phyloP scores from a whole-genome alignment of 1,139 yeast species.

The Diutina pseudorugosa region DNA sequence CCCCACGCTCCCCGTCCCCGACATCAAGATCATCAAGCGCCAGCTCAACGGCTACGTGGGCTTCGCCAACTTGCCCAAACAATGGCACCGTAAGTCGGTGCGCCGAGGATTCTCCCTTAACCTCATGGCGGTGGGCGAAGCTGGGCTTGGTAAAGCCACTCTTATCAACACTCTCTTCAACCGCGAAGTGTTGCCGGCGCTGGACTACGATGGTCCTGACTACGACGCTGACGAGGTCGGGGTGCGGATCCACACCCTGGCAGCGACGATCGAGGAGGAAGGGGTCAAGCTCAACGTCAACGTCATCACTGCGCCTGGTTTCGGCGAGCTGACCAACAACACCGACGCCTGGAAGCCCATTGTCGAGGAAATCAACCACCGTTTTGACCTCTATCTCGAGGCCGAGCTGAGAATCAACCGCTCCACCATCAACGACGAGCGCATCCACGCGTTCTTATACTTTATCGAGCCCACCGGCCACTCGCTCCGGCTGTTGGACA shows the following conservation, averaged over 20 bases:
- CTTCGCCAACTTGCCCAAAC: conserved; percentile 94
- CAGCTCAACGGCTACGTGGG: conserved; percentile 91
- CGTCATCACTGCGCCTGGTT: conserved; percentile 87
- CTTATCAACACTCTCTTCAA: conserved; percentile 86
- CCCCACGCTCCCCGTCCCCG: conserved; percentile 9
- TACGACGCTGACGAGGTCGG: conserved; percentile 12
- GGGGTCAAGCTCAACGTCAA: conserved; percentile 82
- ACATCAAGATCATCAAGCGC: conserved; percentile 56
- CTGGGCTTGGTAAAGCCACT: conserved; percentile 91
- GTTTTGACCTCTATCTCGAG: conserved; percentile 84
- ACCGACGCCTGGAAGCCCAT: conserved; percentile 88
- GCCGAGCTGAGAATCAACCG: conserved; percentile 82
- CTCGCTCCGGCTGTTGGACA: conserved; percentile 78
- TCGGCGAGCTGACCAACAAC: conserved; percentile 86
- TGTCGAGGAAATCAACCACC: conserved; percentile 73
- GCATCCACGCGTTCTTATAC: conserved; percentile 80
- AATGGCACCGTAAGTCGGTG: conserved; percentile 94
- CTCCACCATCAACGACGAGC: conserved; percentile 55
- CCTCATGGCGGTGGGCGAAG: conserved; percentile 81
- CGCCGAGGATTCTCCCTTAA: conserved; percentile 91
- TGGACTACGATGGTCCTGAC: conserved; percentile 8
- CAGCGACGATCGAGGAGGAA: conserved; percentile 78
- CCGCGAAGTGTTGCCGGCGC: conserved; percentile 41
- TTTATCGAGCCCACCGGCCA: conserved; percentile 98
- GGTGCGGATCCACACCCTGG: conserved; percentile 56